A percentile compares a stretch with the other conserved stretches of the same genome.
Conservation (phyloP, 208 protist genomes). For the Leishmania tropica region DNA sequence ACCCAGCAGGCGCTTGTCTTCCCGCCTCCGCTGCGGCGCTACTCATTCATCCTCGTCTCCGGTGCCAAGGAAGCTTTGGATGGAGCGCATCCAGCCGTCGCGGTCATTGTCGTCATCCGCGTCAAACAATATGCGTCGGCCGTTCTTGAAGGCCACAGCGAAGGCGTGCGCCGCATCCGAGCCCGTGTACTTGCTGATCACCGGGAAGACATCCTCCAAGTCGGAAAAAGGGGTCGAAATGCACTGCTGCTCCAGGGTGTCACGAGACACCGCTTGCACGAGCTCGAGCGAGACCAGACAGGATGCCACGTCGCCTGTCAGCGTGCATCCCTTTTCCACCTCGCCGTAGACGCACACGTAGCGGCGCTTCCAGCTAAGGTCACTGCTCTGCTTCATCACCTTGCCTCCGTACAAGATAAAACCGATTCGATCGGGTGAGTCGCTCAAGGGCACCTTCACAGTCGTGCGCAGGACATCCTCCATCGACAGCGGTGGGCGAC, state of each 20-base stretch:
- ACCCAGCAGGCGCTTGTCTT: background rate
- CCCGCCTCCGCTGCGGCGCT: slow-evolving; percentile 7
- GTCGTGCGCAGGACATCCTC: slow-evolving; percentile 49
- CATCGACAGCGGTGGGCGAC: slow-evolving; percentile 36
- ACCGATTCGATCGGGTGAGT: slow-evolving; percentile 41
- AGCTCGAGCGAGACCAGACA: slow-evolving; percentile 58
- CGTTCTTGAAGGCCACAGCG: slow-evolving; percentile 76
- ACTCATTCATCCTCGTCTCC: slow-evolving; percentile 47
- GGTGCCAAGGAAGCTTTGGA: slow-evolving; percentile 76
- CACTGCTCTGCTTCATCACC: slow-evolving; percentile 70
- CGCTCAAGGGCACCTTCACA: slow-evolving; percentile 45
- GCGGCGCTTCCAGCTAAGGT: slow-evolving; percentile 70
- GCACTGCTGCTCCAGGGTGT: slow-evolving; percentile 76
- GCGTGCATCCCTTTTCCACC: slow-evolving; percentile 43
- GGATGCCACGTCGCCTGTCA: slow-evolving; percentile 42
- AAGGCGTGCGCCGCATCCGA: slow-evolving; percentile 68
- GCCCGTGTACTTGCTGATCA: slow-evolving; percentile 77
- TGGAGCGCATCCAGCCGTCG: slow-evolving; percentile 74
- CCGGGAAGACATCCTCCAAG: slow-evolving; percentile 73
- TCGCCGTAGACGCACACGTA: slow-evolving; percentile 76
- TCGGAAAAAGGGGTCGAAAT: slow-evolving; percentile 72
- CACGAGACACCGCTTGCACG: slow-evolving; percentile 64
- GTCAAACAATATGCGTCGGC: slow-evolving; percentile 69
- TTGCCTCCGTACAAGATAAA: slow-evolving; percentile 59
- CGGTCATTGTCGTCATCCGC: slow-evolving; percentile 51